Base-by-base conservation (phyloP, 345 rosid species). In the Aquilaria malaccensis region DNA sequence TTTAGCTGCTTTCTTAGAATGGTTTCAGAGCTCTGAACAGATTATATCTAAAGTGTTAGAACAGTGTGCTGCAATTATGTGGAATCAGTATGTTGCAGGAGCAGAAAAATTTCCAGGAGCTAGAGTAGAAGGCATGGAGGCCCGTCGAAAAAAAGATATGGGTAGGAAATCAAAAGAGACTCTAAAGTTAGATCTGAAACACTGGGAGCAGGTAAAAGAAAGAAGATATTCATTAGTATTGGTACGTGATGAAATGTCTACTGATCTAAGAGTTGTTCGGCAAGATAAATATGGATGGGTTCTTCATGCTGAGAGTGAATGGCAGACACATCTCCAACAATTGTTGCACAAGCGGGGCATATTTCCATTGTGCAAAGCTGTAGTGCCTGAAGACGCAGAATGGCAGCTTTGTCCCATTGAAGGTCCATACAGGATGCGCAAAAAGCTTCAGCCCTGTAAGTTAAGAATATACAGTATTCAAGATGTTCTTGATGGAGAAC, bases 351-450 rank as follows among this genome's bases (percentile, higher is more conserved):
- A 95, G 74, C 84, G 99, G 14, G 99, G 99, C 58, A 83, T 91
- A 75, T 85, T 95, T 64, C 96, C 99, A 41, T 74, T 91, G 86
- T 81, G 74, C 54, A 88, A 77, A 72, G 70, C 87, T 65, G 68
- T 76, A 69, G 69, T 59, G 45, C 65, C 69, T 68, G 89, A 79
- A 70, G 88, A 91, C 76, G 85, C 87, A 48, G 87, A 91, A 62
- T 95, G 99, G 99, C 97, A 88, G 84, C 99, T 95, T 74, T 95
- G 99, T 79, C 93, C 95, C 31, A 91, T 95, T 67, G 97, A 95
- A 85, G 97, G 99, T 65, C 97, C 99, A 13, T 95, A 95, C 74
- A 85, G 99, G 77, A 95, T 86, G 99, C 97, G 99, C 43, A 95
- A 95, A 75, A 95, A 91, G 83, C 96, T 95, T 70, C 97, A 88